These are phyloP conservation scores for Glycyrrhiza uralensis DNA, from an alignment of 306 rosid species.

Conservation along the genomic window DNA sequence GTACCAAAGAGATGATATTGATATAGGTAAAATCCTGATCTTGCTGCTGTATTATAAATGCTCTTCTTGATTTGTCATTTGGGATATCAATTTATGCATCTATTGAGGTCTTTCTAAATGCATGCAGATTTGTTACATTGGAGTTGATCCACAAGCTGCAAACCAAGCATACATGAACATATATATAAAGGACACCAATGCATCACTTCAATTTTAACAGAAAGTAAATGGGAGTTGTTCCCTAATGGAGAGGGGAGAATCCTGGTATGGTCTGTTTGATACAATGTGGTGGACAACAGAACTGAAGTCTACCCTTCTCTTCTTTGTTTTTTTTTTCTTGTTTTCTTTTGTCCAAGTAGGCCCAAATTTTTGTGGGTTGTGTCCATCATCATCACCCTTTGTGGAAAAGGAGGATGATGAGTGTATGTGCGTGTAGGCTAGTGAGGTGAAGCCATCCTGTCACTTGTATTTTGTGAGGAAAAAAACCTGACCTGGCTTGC, in stretches of 20 bases:
- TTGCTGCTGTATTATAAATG: neutral
- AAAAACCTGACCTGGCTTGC: slow-evolving; percentile 66
- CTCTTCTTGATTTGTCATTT: neutral
- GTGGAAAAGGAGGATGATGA: slow-evolving; percentile 55
- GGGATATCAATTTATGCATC: neutral
- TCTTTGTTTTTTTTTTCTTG: neutral
- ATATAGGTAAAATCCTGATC: slow-evolving; percentile 41
- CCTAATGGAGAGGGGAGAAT: slow-evolving; percentile 67
- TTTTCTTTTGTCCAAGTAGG: slow-evolving; percentile 44
- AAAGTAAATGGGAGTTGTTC: slow-evolving; percentile 39
- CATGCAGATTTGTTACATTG: slow-evolving; percentile 42
- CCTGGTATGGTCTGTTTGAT: slow-evolving; percentile 42
- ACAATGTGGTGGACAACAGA: slow-evolving; percentile 47
- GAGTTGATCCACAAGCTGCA: slow-evolving; percentile 34
- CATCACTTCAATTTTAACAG: slow-evolving; percentile 40
- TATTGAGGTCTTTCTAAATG: slow-evolving; percentile 14
- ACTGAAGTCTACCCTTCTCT: slow-evolving; percentile 32
- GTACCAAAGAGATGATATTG: slow-evolving; percentile 10
- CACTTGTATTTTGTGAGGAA: slow-evolving; percentile 48
- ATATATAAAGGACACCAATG: slow-evolving; percentile 23
- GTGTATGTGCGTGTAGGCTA: slow-evolving; percentile 51
- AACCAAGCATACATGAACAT: slow-evolving; percentile 29
- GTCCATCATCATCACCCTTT: slow-evolving; percentile 46
- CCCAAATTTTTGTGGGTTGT: slow-evolving; percentile 70
- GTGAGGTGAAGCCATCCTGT: slow-evolving; percentile 57